Percentiles rank a stretch among this genome's conserved stretches.
Evolutionary conservation across 2,329 filamentous ascomycete genomes (phyloP).

Genomic region (Botrytis deweyae): DNA sequence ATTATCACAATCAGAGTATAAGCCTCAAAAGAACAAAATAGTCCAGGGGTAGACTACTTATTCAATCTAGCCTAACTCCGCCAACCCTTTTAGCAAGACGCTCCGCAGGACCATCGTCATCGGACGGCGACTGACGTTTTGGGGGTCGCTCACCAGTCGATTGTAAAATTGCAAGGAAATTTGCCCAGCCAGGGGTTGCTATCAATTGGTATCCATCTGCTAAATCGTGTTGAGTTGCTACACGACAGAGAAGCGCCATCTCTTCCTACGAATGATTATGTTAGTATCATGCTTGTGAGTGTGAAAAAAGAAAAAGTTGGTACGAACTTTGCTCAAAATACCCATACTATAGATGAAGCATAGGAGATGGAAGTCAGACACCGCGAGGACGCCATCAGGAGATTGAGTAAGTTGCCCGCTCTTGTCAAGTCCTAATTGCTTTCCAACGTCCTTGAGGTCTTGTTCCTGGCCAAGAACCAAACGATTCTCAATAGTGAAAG

Average conservation of each 20-base stretch:
- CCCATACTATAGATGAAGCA: slow-evolving; percentile 79
- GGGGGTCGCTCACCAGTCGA: slow-evolving; percentile 95
- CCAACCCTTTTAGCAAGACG: slow-evolving; percentile 64
- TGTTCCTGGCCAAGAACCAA: slow-evolving; percentile 83
- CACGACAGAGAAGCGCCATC: slow-evolving; percentile 78
- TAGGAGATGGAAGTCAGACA: slow-evolving; percentile 95
- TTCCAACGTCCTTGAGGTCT: slow-evolving; percentile 67
- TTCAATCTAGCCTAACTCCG: slow-evolving; percentile 54
- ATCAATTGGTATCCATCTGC: slow-evolving; percentile 80
- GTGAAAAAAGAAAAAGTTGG: slow-evolving; percentile 27
- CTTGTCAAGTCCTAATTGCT: slow-evolving; percentile 62
- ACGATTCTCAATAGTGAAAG: slow-evolving; percentile 90
- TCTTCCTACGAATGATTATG: slow-evolving; percentile 66
- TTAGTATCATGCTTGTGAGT: slow-evolving; percentile 2
- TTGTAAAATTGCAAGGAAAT: slow-evolving; percentile 87
- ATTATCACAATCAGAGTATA: slow-evolving; percentile 10
- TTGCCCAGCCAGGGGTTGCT: slow-evolving; percentile 90
- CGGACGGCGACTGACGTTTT: slow-evolving; percentile 59
- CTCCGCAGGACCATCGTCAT: slow-evolving; percentile 39
- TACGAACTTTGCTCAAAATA: slow-evolving; percentile 77
- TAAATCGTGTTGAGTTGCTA: slow-evolving; percentile 78
- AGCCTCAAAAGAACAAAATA: slow-evolving; percentile 13
- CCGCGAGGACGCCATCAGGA: slow-evolving; percentile 60
- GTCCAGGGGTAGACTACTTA: background rate
- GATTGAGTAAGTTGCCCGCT: slow-evolving; percentile 57